Base-by-base conservation (phyloP, 2,329 filamentous ascomycete species). In the Coniochaeta sp. region DNA sequence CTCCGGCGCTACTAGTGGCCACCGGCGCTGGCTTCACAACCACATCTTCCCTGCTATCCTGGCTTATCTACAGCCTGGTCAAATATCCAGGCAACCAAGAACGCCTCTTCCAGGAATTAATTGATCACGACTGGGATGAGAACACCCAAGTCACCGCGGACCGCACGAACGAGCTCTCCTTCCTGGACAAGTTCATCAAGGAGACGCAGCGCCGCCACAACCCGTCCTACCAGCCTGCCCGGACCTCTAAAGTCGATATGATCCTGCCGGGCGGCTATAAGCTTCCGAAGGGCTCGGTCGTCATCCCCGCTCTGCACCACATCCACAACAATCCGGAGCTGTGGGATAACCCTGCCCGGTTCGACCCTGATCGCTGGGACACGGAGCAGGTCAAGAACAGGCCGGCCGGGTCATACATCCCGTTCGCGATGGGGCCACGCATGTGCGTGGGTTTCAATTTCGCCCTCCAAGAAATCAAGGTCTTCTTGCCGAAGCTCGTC, bases 401-500 rank as follows among this genome's bases (percentile, higher is more conserved):
- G 1, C 81, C 79, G 54, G 76, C 77, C 33, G 78, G 76, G 1
- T 73, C 79, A 0, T 88, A 87, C 65, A 73, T 82, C 3, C 85
- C 85, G 0, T 88, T 88, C 63, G 84, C 80, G 0, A 73, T 77
- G 0, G 85, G 85, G 0, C 79, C 75, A 0, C 74, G 85, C 1
- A 79, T 79, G 72, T 88, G 85, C 62, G 82, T 88, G 60, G 85
- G 84, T 0, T 87, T 86, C 76, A 87, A 86, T 70, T 86, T 87
- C 68, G 85, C 84, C 0, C 72, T 87, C 7, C 77, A 81, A 61
- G 83, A 88, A 69, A 75, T 86, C 61, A 86, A 86, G 73, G 75
- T 85, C 4, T 79, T 85, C 65, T 43, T 88, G 63, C 74, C 78
- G 1, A 82, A 86, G 72, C 71, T 88, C 40, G 70, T 87, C 1